Conservation (phyloP, 2,329 filamentous ascomycete genomes). For the Phialocephala subalpina region DNA sequence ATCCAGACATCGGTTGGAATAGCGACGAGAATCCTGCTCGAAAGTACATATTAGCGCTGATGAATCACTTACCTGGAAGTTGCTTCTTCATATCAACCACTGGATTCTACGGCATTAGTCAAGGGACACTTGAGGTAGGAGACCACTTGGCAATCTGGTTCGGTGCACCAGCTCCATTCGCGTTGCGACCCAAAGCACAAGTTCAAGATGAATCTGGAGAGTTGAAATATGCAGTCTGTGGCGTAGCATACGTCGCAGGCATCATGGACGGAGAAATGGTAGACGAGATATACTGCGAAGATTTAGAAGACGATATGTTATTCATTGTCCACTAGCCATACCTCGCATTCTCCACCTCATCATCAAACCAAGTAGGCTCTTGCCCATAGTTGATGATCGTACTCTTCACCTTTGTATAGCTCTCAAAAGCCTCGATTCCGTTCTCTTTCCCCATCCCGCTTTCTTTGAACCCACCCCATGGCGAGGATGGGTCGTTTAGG, state of each 20-base stretch:
- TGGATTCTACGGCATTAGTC: constrained; percentile 5
- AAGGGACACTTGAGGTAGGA: background rate
- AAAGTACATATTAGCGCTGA: background rate
- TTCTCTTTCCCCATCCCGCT: constrained; percentile 72
- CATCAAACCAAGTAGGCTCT: constrained; percentile 71
- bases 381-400: constrained; percentile 70
- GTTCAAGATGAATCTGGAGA: background rate
- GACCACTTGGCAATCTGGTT: constrained; percentile 12
- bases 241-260: constrained; percentile 6
- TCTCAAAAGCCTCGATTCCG: constrained; percentile 68
- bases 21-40: background rate
- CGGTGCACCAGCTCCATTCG: constrained; percentile 9
- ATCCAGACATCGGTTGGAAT: background rate
- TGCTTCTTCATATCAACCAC: constrained; percentile 8
- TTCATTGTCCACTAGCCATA: constrained; percentile 57
- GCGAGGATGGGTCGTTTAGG: constrained; percentile 59
- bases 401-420: constrained; percentile 69
- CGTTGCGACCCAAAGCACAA: background rate
- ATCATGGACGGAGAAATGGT: constrained; percentile 17
- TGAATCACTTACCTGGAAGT: background rate
- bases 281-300: constrained; percentile 23
- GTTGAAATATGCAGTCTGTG: background rate
- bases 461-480: constrained; percentile 64
- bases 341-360: constrained; percentile 61
- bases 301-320: constrained; percentile 16